These are phyloP conservation scores for Magnusiomyces suaveolens DNA, from an alignment of 1,139 yeast species.

Conservation along the genomic window DNA sequence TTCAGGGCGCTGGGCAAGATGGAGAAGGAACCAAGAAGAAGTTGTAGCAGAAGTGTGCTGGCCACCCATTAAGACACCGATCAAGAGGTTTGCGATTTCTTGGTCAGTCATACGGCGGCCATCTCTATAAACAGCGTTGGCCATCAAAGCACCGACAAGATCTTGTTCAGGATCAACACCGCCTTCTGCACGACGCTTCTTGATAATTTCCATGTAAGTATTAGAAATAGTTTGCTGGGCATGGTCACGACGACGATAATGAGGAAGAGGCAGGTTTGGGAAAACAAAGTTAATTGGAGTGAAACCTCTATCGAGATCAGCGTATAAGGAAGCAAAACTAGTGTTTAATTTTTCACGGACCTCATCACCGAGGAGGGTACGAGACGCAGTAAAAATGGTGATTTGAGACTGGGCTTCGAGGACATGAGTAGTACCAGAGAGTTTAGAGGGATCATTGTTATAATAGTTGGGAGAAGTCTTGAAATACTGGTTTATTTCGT, in stretches of 20 bases:
- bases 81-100: conserved; percentile 85
- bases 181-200: conserved; percentile 52
- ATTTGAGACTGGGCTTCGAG: conserved; percentile 87
- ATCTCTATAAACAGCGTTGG: conserved; percentile 76
- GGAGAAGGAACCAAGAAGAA: conserved; percentile 88
- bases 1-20: conserved; percentile 76
- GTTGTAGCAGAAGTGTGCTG: conserved; percentile 98
- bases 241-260: conserved; percentile 70
- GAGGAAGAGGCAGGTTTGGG: conserved; percentile 85
- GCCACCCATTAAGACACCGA: conserved; percentile 98
- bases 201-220: conserved; percentile 73
- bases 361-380: conserved; percentile 84
- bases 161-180: conserved; percentile 79
- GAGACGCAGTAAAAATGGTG: conserved; percentile 91
- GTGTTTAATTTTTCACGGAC: conserved; percentile 76
- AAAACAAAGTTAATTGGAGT: conserved; percentile 93
- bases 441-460: conserved; percentile 28
- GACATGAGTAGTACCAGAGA: conserved; percentile 54
- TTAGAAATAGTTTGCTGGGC: conserved; percentile 76
- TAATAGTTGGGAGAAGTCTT: conserved; percentile 38
- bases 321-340: conserved; percentile 73
- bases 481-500: conserved; percentile 65
- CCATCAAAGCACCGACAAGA: conserved; percentile 80
- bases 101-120: conserved; percentile 90
- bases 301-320: conserved; percentile 93